Base-by-base conservation (phyloP, 257 asterid genomes). In the Galeopsis tetrahit region DNA sequence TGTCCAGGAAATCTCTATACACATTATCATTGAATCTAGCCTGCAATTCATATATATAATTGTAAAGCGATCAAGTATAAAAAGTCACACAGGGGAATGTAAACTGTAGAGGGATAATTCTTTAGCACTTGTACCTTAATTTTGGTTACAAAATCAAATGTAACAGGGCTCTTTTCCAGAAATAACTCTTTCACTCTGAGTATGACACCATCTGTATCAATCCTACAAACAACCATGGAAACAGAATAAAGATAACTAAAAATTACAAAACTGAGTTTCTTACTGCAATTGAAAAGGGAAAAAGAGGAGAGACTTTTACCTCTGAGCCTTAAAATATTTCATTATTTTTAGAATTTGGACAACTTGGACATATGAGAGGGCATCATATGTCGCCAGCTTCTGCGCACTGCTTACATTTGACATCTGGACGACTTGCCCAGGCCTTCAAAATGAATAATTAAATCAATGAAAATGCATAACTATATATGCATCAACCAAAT, bases 281-380 rank as follows among this genome's bases (percentile, higher is more conserved):
- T 33, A 57, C 38, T 40, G 60, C 63, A 38, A 67, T 21, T 7
- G 33, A 31, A 43, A 66, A 73, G 55, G 57, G 63, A 68, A 77
- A 69, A 42, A 2, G 46, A 40, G 64, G 15, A n/a, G 8, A 63
- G 65, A 33, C 6, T 71, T 55, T 40, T 59, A 91, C 99, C 97
- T 91, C 80, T 89, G 97, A 58, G 90, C 82, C 86, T 88, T 89
- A 76, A 91, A 94, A 82, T 90, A 91, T 85, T 91, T 91, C 99
- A 94, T 94, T 76, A 94, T 90, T 33, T 87, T 98, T 70, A 94
- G 95, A 80, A 94, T 82, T 91, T 68, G 28, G 28, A 94, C 96
- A 7, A 76, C 75, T 77, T 85, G 88, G 75, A 94, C 91, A 87
- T 94, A 94, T 4, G 86, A 55, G 85, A 90, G 81, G 74, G 98